A percentile compares a stretch with the other conserved stretches of the same genome.
phyloP scores from a whole-genome alignment of 2,329 filamentous ascomycete genomes.

The Ophiostoma pallidulum region DNA sequence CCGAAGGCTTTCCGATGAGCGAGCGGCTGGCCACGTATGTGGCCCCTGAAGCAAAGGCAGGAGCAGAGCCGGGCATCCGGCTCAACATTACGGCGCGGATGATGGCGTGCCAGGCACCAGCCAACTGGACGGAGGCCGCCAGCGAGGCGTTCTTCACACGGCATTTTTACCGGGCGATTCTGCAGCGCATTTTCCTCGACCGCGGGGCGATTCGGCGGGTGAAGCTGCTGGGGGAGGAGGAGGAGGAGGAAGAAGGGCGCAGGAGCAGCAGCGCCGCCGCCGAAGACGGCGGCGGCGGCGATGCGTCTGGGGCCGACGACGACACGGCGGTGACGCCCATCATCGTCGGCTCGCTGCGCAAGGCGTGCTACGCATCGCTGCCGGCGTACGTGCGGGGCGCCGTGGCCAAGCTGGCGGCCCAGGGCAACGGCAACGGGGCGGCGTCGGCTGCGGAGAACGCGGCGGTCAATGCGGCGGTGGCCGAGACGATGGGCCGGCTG shows the following conservation, averaged over 20 bases:
- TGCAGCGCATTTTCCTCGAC: constrained; percentile 90
- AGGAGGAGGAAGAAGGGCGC: no score
- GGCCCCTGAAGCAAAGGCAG: constrained; percentile 24
- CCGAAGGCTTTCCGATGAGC: constrained; percentile 92
- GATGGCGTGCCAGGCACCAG: constrained; percentile 94
- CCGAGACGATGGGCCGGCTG: constrained; percentile 54
- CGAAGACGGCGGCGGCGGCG: no score
- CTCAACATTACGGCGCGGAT: constrained; percentile 94
- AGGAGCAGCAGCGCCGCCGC: no score
- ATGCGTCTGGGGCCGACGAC: constrained; percentile 39
- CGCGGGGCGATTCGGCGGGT: constrained; percentile 61
- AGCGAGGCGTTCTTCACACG: constrained; percentile 83
- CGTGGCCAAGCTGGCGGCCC: constrained; percentile 53
- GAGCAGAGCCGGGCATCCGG: constrained; percentile 59
- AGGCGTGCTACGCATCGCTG: constrained; percentile 69
- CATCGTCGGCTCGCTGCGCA: constrained; percentile 76
- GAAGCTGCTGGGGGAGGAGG: constrained; percentile 33
- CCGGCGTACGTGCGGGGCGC: constrained; percentile 71
- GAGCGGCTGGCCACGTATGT: constrained; percentile 50
- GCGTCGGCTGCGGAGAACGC: constrained; percentile 18
- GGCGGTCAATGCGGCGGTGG: constrained; percentile 39
- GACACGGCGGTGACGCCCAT: constrained; percentile 63
- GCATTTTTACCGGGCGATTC: constrained; percentile 83
- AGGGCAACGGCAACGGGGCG: constrained; percentile 18
- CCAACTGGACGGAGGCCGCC: constrained; percentile 78